A percentile compares a stretch with the other conserved stretches of the same genome.
phyloP scores from a whole-genome alignment of 345 rosid genomes.

The Rhizophora mangle region DNA sequence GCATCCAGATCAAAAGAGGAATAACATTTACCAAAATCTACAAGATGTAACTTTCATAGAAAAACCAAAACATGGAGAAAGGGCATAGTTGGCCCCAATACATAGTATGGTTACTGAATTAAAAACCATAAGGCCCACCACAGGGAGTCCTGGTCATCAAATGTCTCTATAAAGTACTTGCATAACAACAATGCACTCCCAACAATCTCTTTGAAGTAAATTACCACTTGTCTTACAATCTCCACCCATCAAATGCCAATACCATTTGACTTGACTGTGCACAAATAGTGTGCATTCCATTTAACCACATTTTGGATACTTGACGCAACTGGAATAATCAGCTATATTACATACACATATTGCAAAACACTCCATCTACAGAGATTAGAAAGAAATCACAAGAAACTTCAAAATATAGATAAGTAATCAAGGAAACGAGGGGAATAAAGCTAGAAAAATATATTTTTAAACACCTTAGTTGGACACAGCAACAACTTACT shows the following conservation, averaged over 20 bases:
- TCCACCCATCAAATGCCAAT: background rate
- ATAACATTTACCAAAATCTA: too few relatives aligned
- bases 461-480: slow-evolving; percentile 1
- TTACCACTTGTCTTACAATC: background rate
- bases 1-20: too few relatives aligned
- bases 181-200: background rate
- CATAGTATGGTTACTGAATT: background rate
- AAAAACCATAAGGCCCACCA: background rate
- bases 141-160: background rate
- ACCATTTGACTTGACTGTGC: background rate
- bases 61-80: too few relatives aligned
- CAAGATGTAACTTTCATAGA: too few relatives aligned
- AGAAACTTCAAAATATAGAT: background rate
- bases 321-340: background rate
- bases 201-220: background rate
- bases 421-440: background rate
- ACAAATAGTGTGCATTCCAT: background rate
- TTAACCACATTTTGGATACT: background rate
- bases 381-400: too few relatives aligned
- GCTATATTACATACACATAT: background rate
- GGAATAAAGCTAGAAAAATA: background rate
- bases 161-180: background rate
- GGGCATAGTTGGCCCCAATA: background rate
- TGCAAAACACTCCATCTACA: too few relatives aligned
- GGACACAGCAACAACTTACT: slow-evolving; percentile 39